Base-by-base conservation (phyloP, 2,329 filamentous ascomycete species). In the Tolypocladium sp. region DNA sequence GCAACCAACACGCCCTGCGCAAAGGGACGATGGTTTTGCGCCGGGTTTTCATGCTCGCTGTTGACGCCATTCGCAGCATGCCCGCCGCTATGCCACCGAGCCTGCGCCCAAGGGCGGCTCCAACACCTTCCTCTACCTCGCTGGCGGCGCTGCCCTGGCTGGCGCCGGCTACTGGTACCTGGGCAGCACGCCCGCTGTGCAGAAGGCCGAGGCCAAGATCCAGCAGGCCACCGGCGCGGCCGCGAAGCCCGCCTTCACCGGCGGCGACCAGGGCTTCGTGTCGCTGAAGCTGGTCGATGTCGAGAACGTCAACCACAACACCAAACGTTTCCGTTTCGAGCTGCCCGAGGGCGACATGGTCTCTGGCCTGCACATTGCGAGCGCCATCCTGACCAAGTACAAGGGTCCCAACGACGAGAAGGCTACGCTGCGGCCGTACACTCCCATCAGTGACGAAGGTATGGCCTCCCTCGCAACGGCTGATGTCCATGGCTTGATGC, bases 301-400 rank as follows among this genome's bases (percentile, higher is more conserved):
- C 56, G 89, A 96, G 77, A 77, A 80, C 53, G 76, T 97, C 77
- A 97, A 91, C 80, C 89, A 92, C 82, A 97, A 97, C 82, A 95
- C 92, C 68, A 97, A 97, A 86, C 87, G 84, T 68, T 82, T 97
- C 72, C 87, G 90, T 67, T 97, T 99, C 77, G 86, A 88, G 69
- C 85, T 97, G 51, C 90, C 91, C 20, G 90, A 95, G 73, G 81
- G 85, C 63, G 89, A 96, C 72, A 85, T 88, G 76, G 88, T 96
- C 57, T 93, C 90, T 60, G 94, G 94, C 52, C 78, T 99, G 60
- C 76, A 83, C 41, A 79, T 96, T 63, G 86, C 93, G 60, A 96
- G 91, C 82, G 92, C 92, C 53, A 76, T 99, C 66, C 80, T 99
- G 72, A 94, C 94, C 65, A 96, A 95, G 78, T 97, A 86, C 82